Conservation (phyloP, 106 monocot genomes). For the Dioscorea dumetorum region DNA sequence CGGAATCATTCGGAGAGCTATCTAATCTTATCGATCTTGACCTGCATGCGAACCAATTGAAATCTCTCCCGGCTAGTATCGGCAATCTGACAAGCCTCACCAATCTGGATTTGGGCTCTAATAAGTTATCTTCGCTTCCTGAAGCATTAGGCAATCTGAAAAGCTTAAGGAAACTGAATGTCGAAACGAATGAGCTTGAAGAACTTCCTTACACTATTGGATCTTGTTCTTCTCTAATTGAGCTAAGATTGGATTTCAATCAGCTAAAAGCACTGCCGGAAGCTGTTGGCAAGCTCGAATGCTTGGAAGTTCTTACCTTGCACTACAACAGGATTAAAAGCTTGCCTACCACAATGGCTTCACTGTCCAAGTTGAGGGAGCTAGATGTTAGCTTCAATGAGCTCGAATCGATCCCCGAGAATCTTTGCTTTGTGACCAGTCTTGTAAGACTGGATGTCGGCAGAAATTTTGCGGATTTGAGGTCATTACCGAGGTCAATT, state of each 20-base stretch:
- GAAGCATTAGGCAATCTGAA: slow-evolving; percentile 66
- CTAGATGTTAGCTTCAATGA: slow-evolving; percentile 91
- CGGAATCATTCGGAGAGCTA: slow-evolving; percentile 63
- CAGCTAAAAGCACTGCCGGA: slow-evolving; percentile 84
- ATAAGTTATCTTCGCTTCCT: slow-evolving; percentile 57
- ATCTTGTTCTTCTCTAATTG: slow-evolving; percentile 47
- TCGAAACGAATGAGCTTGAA: slow-evolving; percentile 94
- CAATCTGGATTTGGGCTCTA: slow-evolving; percentile 68
- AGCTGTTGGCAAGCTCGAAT: slow-evolving; percentile 80
- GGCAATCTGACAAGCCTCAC: slow-evolving; percentile 60
- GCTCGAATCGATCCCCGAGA: slow-evolving; percentile 76
- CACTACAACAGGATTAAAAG: slow-evolving; percentile 84
- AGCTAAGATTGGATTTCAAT: slow-evolving; percentile 88
- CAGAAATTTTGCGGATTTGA: slow-evolving; percentile 88
- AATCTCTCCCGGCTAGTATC: slow-evolving; percentile 53
- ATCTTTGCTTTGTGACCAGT: slow-evolving; percentile 63
- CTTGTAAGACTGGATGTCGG: slow-evolving; percentile 70
- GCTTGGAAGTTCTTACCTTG: slow-evolving; percentile 59
- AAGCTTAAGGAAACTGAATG: slow-evolving; percentile 49
- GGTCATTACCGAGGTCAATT: slow-evolving; percentile 64
- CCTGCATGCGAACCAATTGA: slow-evolving; percentile 57
- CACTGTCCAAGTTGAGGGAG: slow-evolving; percentile 58
- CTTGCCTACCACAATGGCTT: slow-evolving; percentile 80
- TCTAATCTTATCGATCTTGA: slow-evolving; percentile 65
- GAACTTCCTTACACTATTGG: slow-evolving; percentile 96